Base-by-base conservation (phyloP, 805 yeast genomes). In the Yarrowia deformans region DNA sequence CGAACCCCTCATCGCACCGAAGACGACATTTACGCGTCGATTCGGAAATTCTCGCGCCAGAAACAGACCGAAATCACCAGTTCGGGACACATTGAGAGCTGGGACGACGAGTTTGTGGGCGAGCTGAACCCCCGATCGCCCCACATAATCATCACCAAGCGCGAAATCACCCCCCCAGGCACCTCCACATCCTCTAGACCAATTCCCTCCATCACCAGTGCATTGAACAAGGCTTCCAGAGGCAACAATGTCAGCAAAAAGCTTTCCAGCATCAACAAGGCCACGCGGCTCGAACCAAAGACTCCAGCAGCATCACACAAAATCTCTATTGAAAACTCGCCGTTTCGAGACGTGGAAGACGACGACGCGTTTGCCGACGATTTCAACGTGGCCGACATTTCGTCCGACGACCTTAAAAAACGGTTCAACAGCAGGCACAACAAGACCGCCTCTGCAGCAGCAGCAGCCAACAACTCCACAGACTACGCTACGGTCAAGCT, bases 141-240 rank as follows among this genome's bases (percentile, higher is more conserved):
- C 7, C 68, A 63, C 9, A 63, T 63, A 9, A 49, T 63, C 37
- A 79, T 84, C 8, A 93, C 94, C 0, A 78, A 78, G 40, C 78
- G 83, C 5, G 60, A 54, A 54, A 23, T 54, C 45, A 54, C 60
- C 39, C 79, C 91, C 32, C 77, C 85, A 6, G 54, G 54, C 13
- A 6, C 54, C 8, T 14, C 54, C 16, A 4, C 54, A 3, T 49
- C 39, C 16, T 16, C 39, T 1, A 49, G n/a, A 39, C 35, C 50
- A 1, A 34, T 60, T 18, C 66, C 66, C 4, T 43, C 52, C 40
- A 60, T 60, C 19, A 18, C 39, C 8, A 45, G 66, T 34, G 66
- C 66, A 8, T 19, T 60, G 14, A 34, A 18, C 37, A 54, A 23
- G 35, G 43, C 45, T 5, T 52, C 56, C 12, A 7, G 29, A n/a